These are phyloP conservation scores for Picochlorum sp. DNA, from an alignment of 139 green algal species.

Conservation along the genomic window DNA sequence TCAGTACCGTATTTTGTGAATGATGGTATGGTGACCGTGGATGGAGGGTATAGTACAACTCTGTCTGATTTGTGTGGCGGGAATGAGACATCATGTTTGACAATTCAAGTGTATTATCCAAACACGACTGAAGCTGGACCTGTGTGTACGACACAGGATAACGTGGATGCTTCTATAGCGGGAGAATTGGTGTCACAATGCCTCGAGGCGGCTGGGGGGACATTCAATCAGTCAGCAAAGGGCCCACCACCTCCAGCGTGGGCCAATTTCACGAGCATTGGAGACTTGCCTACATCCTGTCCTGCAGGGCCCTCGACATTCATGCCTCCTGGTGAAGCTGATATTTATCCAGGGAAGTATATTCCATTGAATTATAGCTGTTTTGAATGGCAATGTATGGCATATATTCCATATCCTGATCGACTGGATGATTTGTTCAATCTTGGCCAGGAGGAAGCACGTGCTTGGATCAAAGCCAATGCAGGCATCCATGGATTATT, in stretches of 20 bases:
- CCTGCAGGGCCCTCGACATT: background rate
- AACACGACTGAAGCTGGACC: background rate
- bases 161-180: background rate
- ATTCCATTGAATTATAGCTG: background rate
- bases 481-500: background rate
- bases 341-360: background rate
- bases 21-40: background rate
- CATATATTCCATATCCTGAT: slow-evolving; percentile 1
- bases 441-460: background rate
- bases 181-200: background rate
- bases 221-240: background rate
- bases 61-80: background rate
- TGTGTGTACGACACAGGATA: background rate
- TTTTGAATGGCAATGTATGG: slow-evolving; percentile 1
- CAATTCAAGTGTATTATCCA: background rate
- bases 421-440: background rate
- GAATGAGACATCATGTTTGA: background rate
- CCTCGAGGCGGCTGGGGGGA: background rate
- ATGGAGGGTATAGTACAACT: background rate
- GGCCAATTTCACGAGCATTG: background rate
- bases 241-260: background rate
- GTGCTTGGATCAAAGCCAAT: background rate
- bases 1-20: background rate
- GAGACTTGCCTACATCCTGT: background rate
- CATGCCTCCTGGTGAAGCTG: background rate